Evolutionary conservation across 2,329 filamentous ascomycete genomes (phyloP), one percentile per base, ranked within the genome.

Genomic region (Fusarium subtropicale): DNA sequence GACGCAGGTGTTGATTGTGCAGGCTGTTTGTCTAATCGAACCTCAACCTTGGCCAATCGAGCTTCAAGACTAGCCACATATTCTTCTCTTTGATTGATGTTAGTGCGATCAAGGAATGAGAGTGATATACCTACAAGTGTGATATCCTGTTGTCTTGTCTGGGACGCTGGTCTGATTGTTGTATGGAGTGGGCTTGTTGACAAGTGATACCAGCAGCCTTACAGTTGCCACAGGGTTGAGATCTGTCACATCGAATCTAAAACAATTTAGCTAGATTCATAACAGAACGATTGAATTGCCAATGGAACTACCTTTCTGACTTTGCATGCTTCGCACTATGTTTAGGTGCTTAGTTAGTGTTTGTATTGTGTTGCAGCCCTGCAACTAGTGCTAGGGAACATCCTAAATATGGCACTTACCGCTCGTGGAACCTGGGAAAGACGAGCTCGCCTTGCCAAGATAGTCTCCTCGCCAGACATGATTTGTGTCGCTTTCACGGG

Each of bases 251-350:
- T 6, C 67, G 66, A 16, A 69, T 69, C 67, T 69, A 20, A 13
- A 5, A 8, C 0, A n/a, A 20, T 48, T 24, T 20, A 33, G 31
- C 15, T 36, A 20, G 15, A 18, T 22, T 18, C 12, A n/a, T 6
- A 10, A 16, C 15, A 4, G 10, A 36, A 28, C 5, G 7, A 6
- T n/a, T 2, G 22, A 38, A 16, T 20, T 4, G 5, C 9, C 2
- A 38, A 20, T 31, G 41, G 4, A 42, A n/a, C 31, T 47, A 64
- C 67, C 66, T 69, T 69, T 38, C 67, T 62, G 22, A 69, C 47
- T 28, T 69, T 69, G 20, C 67, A 69, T 11, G 52, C 67, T 54
- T 69, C 66, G 30, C 67, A 69, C 67, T 69, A 56, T 46, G 20
- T 16, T 11, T 41, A 15, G 56, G 50, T 31, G 20, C 20, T 22